Evolutionary conservation across 2,329 filamentous ascomycete species (phyloP).

Genomic region (Xylariaceae sp.): DNA sequence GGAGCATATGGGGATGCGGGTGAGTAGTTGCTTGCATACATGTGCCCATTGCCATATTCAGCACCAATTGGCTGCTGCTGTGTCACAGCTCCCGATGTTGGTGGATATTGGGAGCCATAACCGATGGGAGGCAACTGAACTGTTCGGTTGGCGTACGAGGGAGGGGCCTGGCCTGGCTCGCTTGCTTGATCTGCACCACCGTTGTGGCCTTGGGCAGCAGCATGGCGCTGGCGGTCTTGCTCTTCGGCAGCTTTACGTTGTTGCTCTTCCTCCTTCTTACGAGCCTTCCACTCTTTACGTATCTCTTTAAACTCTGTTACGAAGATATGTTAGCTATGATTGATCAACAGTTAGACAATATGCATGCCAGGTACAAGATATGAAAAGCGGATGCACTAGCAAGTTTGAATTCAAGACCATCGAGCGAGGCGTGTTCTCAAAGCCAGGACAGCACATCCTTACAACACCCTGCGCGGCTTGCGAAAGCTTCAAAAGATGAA

Average conservation of each 20-base stretch:
- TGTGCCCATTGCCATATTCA: slow-evolving; percentile 52
- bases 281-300: slow-evolving; percentile 97
- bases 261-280: slow-evolving; percentile 97
- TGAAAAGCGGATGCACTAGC: neutral
- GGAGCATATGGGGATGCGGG: slow-evolving; percentile 47
- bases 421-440: too few species aligned
- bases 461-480: too few species aligned
- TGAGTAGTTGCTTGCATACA: slow-evolving; percentile 53
- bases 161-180: slow-evolving; percentile 52
- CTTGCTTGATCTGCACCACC: slow-evolving; percentile 45
- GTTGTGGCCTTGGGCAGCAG: slow-evolving; percentile 40
- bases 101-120: slow-evolving; percentile 68
- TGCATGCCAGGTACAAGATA: neutral
- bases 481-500: too few species aligned
- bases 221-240: slow-evolving; percentile 62
- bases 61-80: slow-evolving; percentile 43
- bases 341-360: slow-evolving; percentile 28
- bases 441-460: too few species aligned
- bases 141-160: slow-evolving; percentile 54
- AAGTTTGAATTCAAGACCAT: too few species aligned
- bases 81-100: slow-evolving; percentile 51
- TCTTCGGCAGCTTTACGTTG: slow-evolving; percentile 88
- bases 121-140: slow-evolving; percentile 72
- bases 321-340: too few species aligned
- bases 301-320: slow-evolving; percentile 98